phyloP scores from a whole-genome alignment of 1,139 yeast genomes.

The Cylindricascospora bacillispora region DNA sequence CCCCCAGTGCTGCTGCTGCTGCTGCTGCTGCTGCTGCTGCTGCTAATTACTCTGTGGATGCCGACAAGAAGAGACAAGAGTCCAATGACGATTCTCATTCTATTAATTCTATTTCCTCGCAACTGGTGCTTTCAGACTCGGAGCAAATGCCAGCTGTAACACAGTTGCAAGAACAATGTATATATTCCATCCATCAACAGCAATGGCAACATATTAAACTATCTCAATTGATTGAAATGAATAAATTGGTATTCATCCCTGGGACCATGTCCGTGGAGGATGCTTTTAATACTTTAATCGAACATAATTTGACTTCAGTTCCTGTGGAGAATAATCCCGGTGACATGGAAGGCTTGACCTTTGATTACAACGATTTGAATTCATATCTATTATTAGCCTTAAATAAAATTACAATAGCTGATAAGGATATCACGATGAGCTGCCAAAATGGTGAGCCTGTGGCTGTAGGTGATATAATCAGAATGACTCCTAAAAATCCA shows the following conservation, averaged over 20 bases:
- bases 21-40: constrained; percentile 2
- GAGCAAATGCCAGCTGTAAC: constrained; percentile 9
- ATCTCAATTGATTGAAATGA: constrained; percentile 63
- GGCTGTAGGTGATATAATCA: constrained; percentile 25
- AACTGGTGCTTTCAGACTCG: constrained; percentile 5
- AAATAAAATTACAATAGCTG: constrained; percentile 43
- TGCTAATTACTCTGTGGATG: constrained; percentile 1
- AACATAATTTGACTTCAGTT: constrained; percentile 66
- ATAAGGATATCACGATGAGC: constrained; percentile 21
- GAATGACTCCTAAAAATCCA: constrained; percentile 76
- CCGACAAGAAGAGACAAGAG: constrained; percentile 1
- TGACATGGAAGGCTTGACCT: constrained; percentile 60
- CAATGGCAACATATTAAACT: constrained; percentile 66
- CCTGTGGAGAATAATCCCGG: constrained; percentile 52
- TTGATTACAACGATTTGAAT: constrained; percentile 85
- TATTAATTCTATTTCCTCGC: constrained; percentile 4
- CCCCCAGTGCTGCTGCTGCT: constrained; percentile 2
- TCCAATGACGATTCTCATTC: background rate
- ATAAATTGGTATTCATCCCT: constrained; percentile 59
- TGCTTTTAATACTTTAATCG: constrained; percentile 68
- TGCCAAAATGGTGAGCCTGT: constrained; percentile 26
- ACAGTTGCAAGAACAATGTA: too few relatives aligned
- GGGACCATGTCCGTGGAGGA: constrained; percentile 60
- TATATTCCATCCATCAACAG: constrained; percentile 20
- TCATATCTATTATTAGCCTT: constrained; percentile 66